phyloP scores from a whole-genome alignment of 176 grass and related monocot genomes.

The bread wheat (Triticum aestivum) region DNA sequence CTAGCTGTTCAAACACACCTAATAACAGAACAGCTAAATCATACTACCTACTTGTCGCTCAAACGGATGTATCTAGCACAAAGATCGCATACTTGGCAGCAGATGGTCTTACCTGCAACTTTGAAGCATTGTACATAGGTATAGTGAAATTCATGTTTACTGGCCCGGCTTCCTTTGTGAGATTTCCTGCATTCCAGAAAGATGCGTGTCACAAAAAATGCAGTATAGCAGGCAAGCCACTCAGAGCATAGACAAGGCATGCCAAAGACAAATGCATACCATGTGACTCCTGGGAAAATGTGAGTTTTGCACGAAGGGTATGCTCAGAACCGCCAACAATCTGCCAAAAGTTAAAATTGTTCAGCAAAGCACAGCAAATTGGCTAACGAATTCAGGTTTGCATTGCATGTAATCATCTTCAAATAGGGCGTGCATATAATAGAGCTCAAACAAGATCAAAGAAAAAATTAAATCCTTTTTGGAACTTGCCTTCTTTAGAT shows the following conservation, averaged over 20 bases:
- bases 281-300: conserved; percentile 92
- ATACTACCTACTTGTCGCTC: no score
- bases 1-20: neutral
- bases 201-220: neutral
- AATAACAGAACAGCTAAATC: neutral
- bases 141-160: conserved; percentile 99
- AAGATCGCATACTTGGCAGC: neutral
- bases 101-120: conserved; percentile 68
- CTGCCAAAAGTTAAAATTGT: conserved; percentile 33
- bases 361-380: conserved; percentile 7
- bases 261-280: conserved; percentile 47
- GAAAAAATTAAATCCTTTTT: neutral
- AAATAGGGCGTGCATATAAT: neutral
- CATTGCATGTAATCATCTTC: neutral
- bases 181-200: conserved; percentile 68
- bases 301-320: conserved; percentile 93
- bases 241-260: conserved; percentile 16
- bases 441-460: neutral
- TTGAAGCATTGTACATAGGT: conserved; percentile 97
- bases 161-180: conserved; percentile 91
- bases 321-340: conserved; percentile 98
- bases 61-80: neutral
- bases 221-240: no score
- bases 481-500: conserved; percentile 85
- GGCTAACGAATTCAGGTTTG: neutral